Percentiles rank a stretch among this genome's conserved stretches.
Evolutionary conservation across 2,329 filamentous ascomycete species (phyloP).

Genomic region (Talaromyces funiculosus): DNA sequence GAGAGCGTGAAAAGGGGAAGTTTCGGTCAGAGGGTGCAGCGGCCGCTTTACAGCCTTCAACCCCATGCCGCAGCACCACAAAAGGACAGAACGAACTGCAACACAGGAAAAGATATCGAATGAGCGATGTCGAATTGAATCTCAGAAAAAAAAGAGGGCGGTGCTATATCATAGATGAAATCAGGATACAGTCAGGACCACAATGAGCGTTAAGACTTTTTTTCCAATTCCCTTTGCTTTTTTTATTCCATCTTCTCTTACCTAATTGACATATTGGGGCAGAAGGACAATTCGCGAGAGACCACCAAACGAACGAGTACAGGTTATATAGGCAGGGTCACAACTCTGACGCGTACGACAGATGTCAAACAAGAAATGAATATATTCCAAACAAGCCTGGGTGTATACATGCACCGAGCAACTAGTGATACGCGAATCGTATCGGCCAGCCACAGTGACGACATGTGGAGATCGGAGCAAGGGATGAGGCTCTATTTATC

Average conservation of each 20-base stretch:
- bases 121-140: background rate
- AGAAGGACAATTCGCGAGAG: background rate
- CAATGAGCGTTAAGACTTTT: background rate
- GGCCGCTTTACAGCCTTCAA: slow-evolving; percentile 1
- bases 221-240: background rate
- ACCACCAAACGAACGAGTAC: background rate
- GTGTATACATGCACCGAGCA: background rate
- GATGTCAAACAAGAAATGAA: background rate
- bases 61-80: slow-evolving; percentile 10
- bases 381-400: background rate
- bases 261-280: background rate
- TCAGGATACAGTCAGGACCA: background rate
- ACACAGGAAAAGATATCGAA: background rate
- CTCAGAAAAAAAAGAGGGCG: background rate
- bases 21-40: background rate
- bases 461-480: background rate
- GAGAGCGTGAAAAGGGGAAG: background rate
- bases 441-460: slow-evolving; percentile 5
- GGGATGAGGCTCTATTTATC: background rate
- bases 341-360: background rate
- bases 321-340: background rate
- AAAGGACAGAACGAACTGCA: background rate
- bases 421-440: background rate
- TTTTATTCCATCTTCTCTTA: background rate
- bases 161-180: background rate